Evolutionary conservation across 805 yeast genomes (phyloP).

Genomic region (Metschnikowia kofuensis): DNA sequence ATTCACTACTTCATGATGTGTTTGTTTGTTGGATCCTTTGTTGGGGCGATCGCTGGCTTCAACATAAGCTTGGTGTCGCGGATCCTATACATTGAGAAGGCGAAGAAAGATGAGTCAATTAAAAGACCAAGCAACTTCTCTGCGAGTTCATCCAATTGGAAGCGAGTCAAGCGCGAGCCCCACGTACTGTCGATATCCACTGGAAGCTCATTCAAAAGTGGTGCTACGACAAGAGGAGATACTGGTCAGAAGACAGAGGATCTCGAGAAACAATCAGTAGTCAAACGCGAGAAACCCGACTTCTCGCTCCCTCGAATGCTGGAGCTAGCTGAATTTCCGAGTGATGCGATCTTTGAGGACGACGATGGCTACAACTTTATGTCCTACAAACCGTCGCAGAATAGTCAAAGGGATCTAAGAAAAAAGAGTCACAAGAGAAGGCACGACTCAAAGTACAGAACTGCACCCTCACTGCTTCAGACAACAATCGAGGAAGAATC

Average conservation of each 20-base stretch:
- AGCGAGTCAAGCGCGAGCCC: constrained; percentile 5
- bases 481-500: constrained; percentile 16
- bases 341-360: constrained; percentile 14
- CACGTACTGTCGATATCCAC: background rate
- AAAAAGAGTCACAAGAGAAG: background rate
- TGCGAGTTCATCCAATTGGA: background rate
- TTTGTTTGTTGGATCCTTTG: constrained; percentile 15
- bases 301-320: constrained; percentile 1
- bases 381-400: constrained; percentile 7
- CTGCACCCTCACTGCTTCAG: constrained; percentile 8
- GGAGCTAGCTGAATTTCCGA: constrained; percentile 5
- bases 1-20: constrained; percentile 17
- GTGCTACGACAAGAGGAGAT: background rate
- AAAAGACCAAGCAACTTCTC: constrained; percentile 1
- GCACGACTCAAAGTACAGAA: constrained; percentile 2
- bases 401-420: background rate
- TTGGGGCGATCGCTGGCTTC: constrained; percentile 17
- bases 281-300: background rate
- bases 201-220: background rate
- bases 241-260: background rate
- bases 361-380: constrained; percentile 19
- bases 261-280: background rate
- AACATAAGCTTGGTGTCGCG: constrained; percentile 12
- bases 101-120: background rate
- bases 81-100: constrained; percentile 4